Conservation (phyloP, 345 rosid species). For the Eucalyptus tenuipes region DNA sequence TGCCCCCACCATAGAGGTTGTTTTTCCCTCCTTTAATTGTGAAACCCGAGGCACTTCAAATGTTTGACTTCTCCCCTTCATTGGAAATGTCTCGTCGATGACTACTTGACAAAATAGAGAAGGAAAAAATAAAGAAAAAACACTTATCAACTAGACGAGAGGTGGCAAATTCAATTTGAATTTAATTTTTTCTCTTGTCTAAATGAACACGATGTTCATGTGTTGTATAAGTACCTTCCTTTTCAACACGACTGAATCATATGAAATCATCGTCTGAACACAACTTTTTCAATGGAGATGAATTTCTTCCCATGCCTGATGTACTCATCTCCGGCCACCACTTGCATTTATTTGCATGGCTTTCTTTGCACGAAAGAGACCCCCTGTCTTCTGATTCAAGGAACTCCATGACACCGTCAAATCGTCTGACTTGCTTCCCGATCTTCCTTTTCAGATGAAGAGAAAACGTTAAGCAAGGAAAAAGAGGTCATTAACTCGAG, state of each 20-base stretch:
- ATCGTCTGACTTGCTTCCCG: neutral
- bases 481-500: neutral
- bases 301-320: neutral
- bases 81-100: neutral
- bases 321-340: neutral
- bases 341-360: neutral
- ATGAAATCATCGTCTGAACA: neutral
- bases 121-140: neutral
- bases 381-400: neutral
- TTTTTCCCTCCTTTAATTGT: neutral
- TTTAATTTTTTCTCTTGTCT: neutral
- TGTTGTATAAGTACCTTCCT: neutral
- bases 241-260: neutral
- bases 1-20: neutral
- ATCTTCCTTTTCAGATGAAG: neutral
- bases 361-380: neutral
- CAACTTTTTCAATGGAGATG: neutral
- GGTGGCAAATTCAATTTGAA: neutral
- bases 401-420: neutral
- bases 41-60: neutral
- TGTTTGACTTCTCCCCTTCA: neutral
- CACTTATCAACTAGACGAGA: neutral
- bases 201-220: neutral
- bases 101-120: neutral
- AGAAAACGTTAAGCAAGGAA: neutral